Evolutionary conservation across 2,329 filamentous ascomycete species (phyloP).

Genomic region (Fusarium albidum): DNA sequence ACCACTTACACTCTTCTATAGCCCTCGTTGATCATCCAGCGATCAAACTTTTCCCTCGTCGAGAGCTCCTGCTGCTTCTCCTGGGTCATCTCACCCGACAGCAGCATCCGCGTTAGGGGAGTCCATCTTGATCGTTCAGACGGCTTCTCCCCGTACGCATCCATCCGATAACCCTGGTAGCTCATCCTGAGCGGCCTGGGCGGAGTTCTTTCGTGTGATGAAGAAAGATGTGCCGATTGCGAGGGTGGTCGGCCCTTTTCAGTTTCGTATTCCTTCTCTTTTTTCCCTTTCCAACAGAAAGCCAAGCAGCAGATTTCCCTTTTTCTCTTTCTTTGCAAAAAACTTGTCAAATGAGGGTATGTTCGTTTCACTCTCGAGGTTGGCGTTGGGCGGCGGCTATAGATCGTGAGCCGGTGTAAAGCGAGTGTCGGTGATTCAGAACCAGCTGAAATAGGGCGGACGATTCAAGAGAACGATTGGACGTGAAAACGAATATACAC

Average conservation of each 20-base stretch:
- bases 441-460: constrained; percentile 31
- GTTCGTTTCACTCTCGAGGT: constrained; percentile 6
- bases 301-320: neutral
- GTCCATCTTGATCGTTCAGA: constrained; percentile 84
- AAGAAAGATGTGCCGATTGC: neutral
- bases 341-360: neutral
- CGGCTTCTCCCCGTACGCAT: constrained; percentile 45
- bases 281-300: neutral
- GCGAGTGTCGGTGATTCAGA: constrained; percentile 27
- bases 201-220: constrained; percentile 3
- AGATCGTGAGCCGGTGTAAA: neutral
- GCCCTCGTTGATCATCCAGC: constrained; percentile 91
- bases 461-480: neutral
- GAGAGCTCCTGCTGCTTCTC: constrained; percentile 75
- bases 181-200: constrained; percentile 34
- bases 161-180: constrained; percentile 41
- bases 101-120: constrained; percentile 81
- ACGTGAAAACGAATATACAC: constrained; percentile 23
- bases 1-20: constrained; percentile 77
- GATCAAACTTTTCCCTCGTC: constrained; percentile 76
- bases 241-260: constrained; percentile 4
- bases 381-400: neutral
- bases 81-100: constrained; percentile 83
- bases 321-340: neutral
- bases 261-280: neutral